phyloP scores from a whole-genome alignment of 164 flowering plant genomes.

The Chloranthus sessilifolius region DNA sequence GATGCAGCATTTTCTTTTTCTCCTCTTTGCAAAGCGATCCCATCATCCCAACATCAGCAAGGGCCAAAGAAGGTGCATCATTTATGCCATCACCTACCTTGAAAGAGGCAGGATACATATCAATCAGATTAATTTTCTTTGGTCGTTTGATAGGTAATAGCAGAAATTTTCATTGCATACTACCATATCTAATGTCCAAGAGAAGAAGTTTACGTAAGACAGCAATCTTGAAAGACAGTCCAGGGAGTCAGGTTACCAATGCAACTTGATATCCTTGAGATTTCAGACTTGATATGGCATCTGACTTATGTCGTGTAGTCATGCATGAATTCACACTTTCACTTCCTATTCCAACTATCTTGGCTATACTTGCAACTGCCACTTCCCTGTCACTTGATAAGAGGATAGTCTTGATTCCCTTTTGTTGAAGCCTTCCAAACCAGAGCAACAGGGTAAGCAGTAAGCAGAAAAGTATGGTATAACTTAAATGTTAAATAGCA shows the following conservation, averaged over 20 bases:
- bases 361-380: constrained; percentile 91
- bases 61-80: constrained; percentile 98
- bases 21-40: constrained; percentile 77
- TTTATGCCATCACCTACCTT: constrained; percentile 99
- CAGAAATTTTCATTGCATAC: neutral
- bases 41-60: constrained; percentile 93
- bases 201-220: too few relatives aligned
- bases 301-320: constrained; percentile 70
- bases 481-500: too few relatives aligned
- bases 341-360: constrained; percentile 58
- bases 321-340: constrained; percentile 55
- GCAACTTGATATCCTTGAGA: constrained; percentile 73
- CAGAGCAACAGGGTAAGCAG: neutral
- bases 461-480: too few relatives aligned
- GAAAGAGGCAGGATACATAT: neutral
- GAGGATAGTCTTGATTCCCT: constrained; percentile 69
- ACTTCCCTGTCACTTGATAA: constrained; percentile 99
- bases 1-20: constrained; percentile 93
- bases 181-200: too few relatives aligned
- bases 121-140: constrained; percentile 2
- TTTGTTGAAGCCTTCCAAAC: constrained; percentile 55
- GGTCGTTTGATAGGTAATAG: neutral
- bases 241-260: constrained; percentile 45
- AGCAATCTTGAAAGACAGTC: neutral
- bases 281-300: constrained; percentile 57